phyloP scores from a whole-genome alignment of 2,329 filamentous ascomycete species.

The Emergomyces africanus region DNA sequence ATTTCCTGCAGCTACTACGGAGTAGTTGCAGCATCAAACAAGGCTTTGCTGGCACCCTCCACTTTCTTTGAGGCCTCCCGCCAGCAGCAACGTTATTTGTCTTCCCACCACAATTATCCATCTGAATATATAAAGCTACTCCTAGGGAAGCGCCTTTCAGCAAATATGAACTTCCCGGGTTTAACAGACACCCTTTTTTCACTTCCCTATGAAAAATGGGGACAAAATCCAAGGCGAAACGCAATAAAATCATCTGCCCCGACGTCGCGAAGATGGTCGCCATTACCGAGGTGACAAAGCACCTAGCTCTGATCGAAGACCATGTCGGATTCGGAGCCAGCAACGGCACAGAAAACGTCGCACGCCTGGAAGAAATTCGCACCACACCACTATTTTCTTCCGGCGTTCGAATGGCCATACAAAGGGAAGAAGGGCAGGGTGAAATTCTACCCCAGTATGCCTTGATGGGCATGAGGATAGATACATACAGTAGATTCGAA shows the following conservation, averaged over 20 bases:
- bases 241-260: neutral
- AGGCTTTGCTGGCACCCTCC: neutral
- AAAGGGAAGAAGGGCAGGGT: neutral
- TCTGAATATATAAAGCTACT: neutral
- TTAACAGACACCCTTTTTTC: no score
- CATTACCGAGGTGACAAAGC: neutral
- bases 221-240: neutral
- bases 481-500: slow-evolving; percentile 9
- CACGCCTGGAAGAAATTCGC: slow-evolving; percentile 8
- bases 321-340: slow-evolving; percentile 5
- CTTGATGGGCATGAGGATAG: slow-evolving; percentile 12
- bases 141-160: neutral
- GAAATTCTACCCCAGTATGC: slow-evolving; percentile 14
- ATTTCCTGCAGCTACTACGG: neutral
- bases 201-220: neutral
- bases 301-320: slow-evolving; percentile 6
- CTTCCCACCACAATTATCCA: neutral
- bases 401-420: neutral
- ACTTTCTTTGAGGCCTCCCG: neutral
- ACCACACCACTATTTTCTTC: slow-evolving; percentile 11
- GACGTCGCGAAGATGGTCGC: neutral
- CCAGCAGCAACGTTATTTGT: neutral
- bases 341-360: neutral
- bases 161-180: neutral
- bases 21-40: neutral